phyloP scores from a whole-genome alignment of 2,329 filamentous ascomycete species.

The Aspergillus clavatus region DNA sequence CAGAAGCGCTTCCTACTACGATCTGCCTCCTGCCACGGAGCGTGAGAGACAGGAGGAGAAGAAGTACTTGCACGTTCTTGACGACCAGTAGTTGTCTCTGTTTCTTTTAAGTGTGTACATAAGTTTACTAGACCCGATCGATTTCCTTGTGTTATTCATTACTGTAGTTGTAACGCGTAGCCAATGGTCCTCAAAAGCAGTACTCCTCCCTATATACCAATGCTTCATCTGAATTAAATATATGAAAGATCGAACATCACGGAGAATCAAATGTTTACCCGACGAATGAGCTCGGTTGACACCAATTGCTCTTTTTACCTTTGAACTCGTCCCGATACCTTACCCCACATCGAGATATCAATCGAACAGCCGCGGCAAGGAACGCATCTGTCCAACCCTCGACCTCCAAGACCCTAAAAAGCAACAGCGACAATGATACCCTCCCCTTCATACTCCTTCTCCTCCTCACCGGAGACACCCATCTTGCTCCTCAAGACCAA shows the following conservation, averaged over 20 bases:
- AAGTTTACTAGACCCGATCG: conserved; percentile 35
- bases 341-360: neutral
- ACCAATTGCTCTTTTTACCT: no score
- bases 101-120: conserved; percentile 38
- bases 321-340: no score
- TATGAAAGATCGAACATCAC: no score
- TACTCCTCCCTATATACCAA: no score
- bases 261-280: no score
- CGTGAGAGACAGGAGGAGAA: conserved; percentile 91
- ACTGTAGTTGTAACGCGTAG: no score
- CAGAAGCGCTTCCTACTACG: conserved; percentile 82
- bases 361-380: no score
- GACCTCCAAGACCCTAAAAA: neutral
- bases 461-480: conserved; percentile 18
- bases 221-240: no score
- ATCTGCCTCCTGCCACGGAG: conserved; percentile 90
- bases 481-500: conserved; percentile 47
- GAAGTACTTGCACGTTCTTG: conserved; percentile 92
- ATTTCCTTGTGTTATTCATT: conserved; percentile 31
- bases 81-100: conserved; percentile 63
- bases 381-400: no score
- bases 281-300: no score
- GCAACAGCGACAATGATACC: neutral
- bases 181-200: no score
- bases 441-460: conserved; percentile 1